Conservation (phyloP, 1,284 basidiomycete species). For the Heterobasidion irregulare region DNA sequence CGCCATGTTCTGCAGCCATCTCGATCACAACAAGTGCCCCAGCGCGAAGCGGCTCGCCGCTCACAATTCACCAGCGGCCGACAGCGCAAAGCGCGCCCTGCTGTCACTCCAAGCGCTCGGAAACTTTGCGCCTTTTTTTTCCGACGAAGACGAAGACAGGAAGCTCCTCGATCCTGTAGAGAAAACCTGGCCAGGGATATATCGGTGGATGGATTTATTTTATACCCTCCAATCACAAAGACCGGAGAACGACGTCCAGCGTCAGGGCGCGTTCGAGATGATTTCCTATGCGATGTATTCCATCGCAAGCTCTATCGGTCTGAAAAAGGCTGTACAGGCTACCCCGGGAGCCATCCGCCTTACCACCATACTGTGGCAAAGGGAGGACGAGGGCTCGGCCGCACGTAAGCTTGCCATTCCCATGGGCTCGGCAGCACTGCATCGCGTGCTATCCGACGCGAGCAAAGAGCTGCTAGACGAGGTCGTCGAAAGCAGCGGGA, state of each 20-base stretch:
- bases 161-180: slow-evolving; percentile 14
- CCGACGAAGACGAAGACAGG: slow-evolving; percentile 5
- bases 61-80: slow-evolving; percentile 6
- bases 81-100: slow-evolving; percentile 20
- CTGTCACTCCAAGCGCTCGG: slow-evolving; percentile 24
- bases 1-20: slow-evolving; percentile 17
- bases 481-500: slow-evolving; percentile 18
- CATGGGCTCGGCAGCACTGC: slow-evolving; percentile 20
- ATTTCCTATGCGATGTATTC: slow-evolving; percentile 22
- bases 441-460: slow-evolving; percentile 19
- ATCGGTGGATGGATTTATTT: slow-evolving; percentile 28
- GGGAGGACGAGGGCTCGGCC: slow-evolving; percentile 21
- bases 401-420: slow-evolving; percentile 18
- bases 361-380: slow-evolving; percentile 25
- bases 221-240: slow-evolving; percentile 13
- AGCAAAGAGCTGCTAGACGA: slow-evolving; percentile 17
- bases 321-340: slow-evolving; percentile 20
- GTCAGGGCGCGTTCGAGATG: slow-evolving; percentile 20
- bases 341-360: slow-evolving; percentile 25
- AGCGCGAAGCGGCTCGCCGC: slow-evolving; percentile 8
- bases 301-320: slow-evolving; percentile 18
- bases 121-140: slow-evolving; percentile 22
- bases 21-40: slow-evolving; percentile 16
- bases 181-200: slow-evolving; percentile 25
- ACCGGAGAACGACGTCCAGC: slow-evolving; percentile 6